Evolutionary conservation across 306 rosid species (phyloP).

Genomic region (Hippophae rhamnoides): DNA sequence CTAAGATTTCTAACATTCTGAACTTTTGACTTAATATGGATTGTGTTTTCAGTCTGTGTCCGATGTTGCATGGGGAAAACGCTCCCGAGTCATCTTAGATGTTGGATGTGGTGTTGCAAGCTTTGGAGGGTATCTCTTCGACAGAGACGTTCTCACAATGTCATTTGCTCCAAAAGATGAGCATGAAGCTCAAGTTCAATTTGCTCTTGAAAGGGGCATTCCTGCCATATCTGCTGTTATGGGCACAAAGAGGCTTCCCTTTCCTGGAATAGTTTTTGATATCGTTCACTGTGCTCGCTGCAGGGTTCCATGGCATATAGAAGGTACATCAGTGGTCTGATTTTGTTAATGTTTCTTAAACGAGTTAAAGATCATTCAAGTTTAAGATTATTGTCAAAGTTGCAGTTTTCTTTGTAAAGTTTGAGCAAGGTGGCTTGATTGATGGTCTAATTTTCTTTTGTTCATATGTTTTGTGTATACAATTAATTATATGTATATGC

Average conservation of each 20-base stretch:
- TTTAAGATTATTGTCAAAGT: too few relatives aligned
- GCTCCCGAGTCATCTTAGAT: conserved; percentile 72
- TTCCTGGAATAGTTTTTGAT: conserved; percentile 71
- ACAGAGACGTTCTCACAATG: conserved; percentile 72
- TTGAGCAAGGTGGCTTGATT: too few relatives aligned
- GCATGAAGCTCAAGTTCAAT: conserved; percentile 88
- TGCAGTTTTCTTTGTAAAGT: too few relatives aligned
- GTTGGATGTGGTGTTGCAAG: conserved; percentile 95
- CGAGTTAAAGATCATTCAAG: too few relatives aligned
- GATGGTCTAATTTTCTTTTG: too few relatives aligned
- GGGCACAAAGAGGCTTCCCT: conserved; percentile 73
- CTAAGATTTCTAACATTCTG: background rate
- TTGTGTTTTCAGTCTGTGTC: conserved; percentile 51
- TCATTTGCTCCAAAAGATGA: conserved; percentile 90
- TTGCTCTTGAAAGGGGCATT: conserved; percentile 85
- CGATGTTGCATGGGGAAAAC: conserved; percentile 73
- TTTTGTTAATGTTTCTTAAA: too few relatives aligned
- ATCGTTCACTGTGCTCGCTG: conserved; percentile 86
- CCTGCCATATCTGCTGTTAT: conserved; percentile 75
- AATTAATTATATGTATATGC: conserved; percentile 13
- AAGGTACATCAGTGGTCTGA: conserved; percentile 34
- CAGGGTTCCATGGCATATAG: conserved; percentile 93
- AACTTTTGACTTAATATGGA: conserved; percentile 8
- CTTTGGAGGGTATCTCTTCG: conserved; percentile 73
- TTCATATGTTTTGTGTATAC: background rate